These are phyloP conservation scores for Ceratocystis papillata DNA, from an alignment of 2,329 filamentous ascomycete species.

Conservation along the genomic window DNA sequence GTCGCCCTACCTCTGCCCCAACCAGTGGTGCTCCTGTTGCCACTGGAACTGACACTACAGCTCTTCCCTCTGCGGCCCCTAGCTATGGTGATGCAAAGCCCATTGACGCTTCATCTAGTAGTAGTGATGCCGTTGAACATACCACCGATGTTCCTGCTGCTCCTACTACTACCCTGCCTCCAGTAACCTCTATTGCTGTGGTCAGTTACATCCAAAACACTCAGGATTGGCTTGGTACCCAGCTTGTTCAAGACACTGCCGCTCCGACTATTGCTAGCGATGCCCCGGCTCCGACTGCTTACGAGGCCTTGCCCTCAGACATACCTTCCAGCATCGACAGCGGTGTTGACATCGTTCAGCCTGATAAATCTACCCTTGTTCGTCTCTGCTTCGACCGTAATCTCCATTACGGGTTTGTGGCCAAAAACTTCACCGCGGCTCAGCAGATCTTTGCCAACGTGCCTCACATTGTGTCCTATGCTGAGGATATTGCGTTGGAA, in stretches of 20 bases:
- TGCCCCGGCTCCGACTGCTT: constrained; percentile 28
- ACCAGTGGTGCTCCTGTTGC: constrained; percentile 22
- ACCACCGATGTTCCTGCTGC: constrained; percentile 25
- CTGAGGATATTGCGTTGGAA: constrained; percentile 43
- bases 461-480: constrained; percentile 58
- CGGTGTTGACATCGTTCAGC: constrained; percentile 50
- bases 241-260: constrained; percentile 24
- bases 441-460: constrained; percentile 76
- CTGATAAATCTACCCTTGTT: constrained; percentile 58
- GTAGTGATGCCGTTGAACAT: constrained; percentile 6
- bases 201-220: constrained; percentile 22
- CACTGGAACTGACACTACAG: constrained; percentile 22
- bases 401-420: constrained; percentile 77
- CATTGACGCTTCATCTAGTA: background rate
- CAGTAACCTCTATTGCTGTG: constrained; percentile 25
- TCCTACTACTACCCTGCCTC: constrained; percentile 24
- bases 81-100: background rate
- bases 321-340: constrained; percentile 62
- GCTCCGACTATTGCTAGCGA: constrained; percentile 24
- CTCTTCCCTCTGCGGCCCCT: constrained; percentile 1
- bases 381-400: constrained; percentile 75
- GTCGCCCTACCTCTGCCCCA: constrained; percentile 19
- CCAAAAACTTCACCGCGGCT: constrained; percentile 57
- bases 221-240: constrained; percentile 24
- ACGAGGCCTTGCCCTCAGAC: constrained; percentile 48